Evolutionary conservation across 2,329 filamentous ascomycete genomes (phyloP).

Genomic region (Clonostachys solani): DNA sequence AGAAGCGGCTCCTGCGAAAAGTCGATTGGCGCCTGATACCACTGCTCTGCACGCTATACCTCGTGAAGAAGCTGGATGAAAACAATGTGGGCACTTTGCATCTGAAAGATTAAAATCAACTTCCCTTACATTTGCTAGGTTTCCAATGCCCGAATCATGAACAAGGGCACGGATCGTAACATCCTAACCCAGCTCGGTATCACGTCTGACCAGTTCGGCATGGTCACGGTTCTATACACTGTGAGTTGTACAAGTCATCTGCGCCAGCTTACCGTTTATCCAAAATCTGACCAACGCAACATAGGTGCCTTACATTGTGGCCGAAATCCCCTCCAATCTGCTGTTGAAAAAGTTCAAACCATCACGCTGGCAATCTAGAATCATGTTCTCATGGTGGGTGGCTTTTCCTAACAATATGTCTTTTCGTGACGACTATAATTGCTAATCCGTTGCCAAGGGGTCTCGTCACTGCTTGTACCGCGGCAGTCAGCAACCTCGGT

Average conservation of each 20-base stretch:
- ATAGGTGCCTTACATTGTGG: slow-evolving; percentile 30
- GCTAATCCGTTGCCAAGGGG: not conserved
- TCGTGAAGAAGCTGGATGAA: not conserved
- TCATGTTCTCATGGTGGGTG: slow-evolving; percentile 33
- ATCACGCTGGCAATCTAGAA: slow-evolving; percentile 31
- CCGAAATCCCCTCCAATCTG: slow-evolving; percentile 32
- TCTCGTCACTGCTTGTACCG: not conserved
- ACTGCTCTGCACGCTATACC: slow-evolving; percentile 36
- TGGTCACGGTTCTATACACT: slow-evolving; percentile 32
- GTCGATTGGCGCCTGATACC: slow-evolving; percentile 58
- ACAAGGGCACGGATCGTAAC: slow-evolving; percentile 29
- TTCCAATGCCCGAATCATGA: slow-evolving; percentile 37
- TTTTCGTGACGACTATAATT: not conserved
- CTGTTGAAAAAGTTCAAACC: slow-evolving; percentile 30
- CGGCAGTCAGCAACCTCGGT: slow-evolving; percentile 24
- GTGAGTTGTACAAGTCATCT: slow-evolving; percentile 12
- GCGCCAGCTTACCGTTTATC: not conserved
- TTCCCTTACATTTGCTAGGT: slow-evolving; percentile 31
- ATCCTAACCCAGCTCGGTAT: slow-evolving; percentile 33
- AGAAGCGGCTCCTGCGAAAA: slow-evolving; percentile 43
- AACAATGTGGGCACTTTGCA: not conserved
- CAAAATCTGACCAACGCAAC: not conserved
- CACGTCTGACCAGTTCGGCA: slow-evolving; percentile 31
- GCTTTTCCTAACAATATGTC: slow-evolving; percentile 12
- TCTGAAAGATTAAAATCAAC: slow-evolving; percentile 31